These are phyloP conservation scores for Calonectria henricotiae DNA, from an alignment of 2,329 filamentous ascomycete genomes.

Conservation along the genomic window DNA sequence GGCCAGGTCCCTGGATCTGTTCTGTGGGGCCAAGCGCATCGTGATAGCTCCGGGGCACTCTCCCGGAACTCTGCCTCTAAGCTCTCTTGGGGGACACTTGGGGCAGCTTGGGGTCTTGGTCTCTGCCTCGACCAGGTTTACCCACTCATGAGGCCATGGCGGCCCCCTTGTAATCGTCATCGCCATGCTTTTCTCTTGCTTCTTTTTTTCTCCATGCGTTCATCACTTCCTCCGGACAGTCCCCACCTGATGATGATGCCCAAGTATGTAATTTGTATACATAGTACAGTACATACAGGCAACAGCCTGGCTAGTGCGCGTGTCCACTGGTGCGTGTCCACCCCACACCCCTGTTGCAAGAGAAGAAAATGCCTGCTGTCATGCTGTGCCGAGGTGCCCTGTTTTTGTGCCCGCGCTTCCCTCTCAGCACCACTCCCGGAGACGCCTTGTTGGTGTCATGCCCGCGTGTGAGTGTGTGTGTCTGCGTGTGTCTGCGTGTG, in stretches of 20 bases:
- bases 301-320: background rate
- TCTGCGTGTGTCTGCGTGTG: background rate
- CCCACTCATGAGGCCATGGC: constrained; percentile 6
- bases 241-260: constrained; percentile 14
- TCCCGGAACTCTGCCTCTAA: constrained; percentile 13
- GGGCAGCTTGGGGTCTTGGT: background rate
- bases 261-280: background rate
- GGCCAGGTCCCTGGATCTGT: constrained; percentile 23
- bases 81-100: constrained; percentile 10
- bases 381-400: constrained; percentile 13
- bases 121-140: background rate
- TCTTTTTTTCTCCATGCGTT: constrained; percentile 18
- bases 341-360: background rate
- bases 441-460: background rate
- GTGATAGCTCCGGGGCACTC: background rate
- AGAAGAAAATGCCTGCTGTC: background rate
- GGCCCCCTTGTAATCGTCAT: constrained; percentile 3
- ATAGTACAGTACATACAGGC: background rate
- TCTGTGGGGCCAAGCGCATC: constrained; percentile 18
- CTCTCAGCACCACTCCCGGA: background rate
- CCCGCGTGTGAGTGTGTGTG: background rate
- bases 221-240: background rate
- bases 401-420: background rate
- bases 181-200: constrained; percentile 1
- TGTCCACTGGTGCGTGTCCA: background rate